Evolutionary conservation across 2,329 filamentous ascomycete species (phyloP).

Genomic region (Aspergillus sp.): DNA sequence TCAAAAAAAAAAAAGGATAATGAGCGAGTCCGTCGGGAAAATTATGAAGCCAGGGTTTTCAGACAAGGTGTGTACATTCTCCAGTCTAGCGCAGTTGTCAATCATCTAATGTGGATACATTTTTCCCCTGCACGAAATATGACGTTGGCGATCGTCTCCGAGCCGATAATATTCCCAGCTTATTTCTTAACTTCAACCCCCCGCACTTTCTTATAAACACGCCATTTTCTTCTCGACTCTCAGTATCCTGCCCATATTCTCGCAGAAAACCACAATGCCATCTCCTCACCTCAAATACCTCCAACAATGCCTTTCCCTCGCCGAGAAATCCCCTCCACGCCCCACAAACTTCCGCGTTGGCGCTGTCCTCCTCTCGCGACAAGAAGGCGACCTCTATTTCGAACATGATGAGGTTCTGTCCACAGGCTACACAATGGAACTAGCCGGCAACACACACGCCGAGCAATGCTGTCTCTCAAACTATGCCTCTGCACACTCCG

Average conservation of each 20-base stretch:
- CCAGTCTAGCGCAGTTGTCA: background rate
- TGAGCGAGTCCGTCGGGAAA: background rate
- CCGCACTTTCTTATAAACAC: background rate
- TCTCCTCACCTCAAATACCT: constrained; percentile 59
- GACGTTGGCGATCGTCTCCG: background rate
- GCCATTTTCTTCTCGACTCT: background rate
- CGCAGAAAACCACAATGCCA: constrained; percentile 10
- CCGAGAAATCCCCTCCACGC: constrained; percentile 78
- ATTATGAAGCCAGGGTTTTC: background rate
- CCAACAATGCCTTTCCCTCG: constrained; percentile 73
- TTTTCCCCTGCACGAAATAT: background rate
- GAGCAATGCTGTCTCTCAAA: constrained; percentile 92
- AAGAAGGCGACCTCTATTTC: constrained; percentile 30
- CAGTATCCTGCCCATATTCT: background rate
- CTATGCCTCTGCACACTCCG: constrained; percentile 41
- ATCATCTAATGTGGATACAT: background rate
- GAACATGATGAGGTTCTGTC: constrained; percentile 63
- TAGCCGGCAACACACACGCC: constrained; percentile 91
- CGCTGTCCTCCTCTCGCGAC: constrained; percentile 71
- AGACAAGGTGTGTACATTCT: background rate
- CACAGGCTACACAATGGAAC: constrained; percentile 88
- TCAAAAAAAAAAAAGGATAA: background rate
- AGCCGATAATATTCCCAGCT: background rate
- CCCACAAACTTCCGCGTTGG: constrained; percentile 94
- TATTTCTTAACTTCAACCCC: background rate